These are phyloP conservation scores for Fusarium proliferatum DNA, from an alignment of 2,329 filamentous ascomycete genomes.

Conservation along the genomic window DNA sequence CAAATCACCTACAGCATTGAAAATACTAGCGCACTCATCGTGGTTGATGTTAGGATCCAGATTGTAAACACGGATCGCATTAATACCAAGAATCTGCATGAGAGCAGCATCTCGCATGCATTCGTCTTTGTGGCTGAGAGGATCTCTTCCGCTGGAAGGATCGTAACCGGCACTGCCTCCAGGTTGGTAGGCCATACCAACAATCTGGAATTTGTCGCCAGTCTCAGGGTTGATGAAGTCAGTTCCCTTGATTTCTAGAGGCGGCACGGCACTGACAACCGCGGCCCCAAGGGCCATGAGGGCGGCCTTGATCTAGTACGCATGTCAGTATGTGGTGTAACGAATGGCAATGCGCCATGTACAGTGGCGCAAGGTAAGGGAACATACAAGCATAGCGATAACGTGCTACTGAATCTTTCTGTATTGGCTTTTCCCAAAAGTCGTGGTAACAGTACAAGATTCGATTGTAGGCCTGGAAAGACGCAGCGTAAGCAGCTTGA, in stretches of 20 bases:
- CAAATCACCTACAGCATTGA: constrained; percentile 63
- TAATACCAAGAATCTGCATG: constrained; percentile 73
- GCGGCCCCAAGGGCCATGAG: constrained; percentile 65
- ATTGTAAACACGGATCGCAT: constrained; percentile 78
- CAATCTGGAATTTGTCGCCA: constrained; percentile 72
- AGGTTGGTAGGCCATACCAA: constrained; percentile 76
- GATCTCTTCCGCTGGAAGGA: constrained; percentile 64
- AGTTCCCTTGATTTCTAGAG: constrained; percentile 66
- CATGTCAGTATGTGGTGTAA: constrained; percentile 25
- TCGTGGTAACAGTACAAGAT: constrained; percentile 3
- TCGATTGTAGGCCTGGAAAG: background rate
- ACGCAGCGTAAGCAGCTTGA: constrained; percentile 7
- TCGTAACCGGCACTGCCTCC: constrained; percentile 73
- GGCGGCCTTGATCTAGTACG: constrained; percentile 52
- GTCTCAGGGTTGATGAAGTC: constrained; percentile 70
- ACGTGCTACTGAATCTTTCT: constrained; percentile 8
- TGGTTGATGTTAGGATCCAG: constrained; percentile 73
- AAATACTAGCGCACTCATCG: constrained; percentile 74
- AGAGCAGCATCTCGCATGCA: constrained; percentile 74
- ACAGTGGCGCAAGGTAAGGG: background rate
- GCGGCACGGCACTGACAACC: constrained; percentile 65
- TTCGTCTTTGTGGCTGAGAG: constrained; percentile 66
- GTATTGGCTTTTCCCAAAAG: constrained; percentile 18
- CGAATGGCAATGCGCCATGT: background rate
- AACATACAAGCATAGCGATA: constrained; percentile 45